Conservation (phyloP, 2,329 filamentous ascomycete species). For the Fusarium sp. region DNA sequence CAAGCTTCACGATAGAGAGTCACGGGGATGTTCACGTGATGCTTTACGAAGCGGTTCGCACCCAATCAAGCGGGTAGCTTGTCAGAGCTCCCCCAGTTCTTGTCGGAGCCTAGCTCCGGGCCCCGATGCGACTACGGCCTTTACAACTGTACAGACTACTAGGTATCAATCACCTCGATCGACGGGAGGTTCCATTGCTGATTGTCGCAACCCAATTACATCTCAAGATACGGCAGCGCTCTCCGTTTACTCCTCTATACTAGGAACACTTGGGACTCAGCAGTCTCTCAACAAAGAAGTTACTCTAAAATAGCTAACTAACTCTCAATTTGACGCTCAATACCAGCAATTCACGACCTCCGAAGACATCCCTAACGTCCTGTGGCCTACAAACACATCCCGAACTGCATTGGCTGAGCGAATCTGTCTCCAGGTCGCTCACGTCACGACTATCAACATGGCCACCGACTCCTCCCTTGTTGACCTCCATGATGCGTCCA, state of each 20-base stretch:
- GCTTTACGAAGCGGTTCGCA: accelerated
- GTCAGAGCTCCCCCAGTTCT: conserved; percentile 24
- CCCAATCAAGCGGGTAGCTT: conserved; percentile 33
- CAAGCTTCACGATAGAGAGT: conserved; percentile 8
- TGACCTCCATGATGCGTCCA: conserved; percentile 58
- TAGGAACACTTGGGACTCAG: neutral
- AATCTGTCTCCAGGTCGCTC: neutral
- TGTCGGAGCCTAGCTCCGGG: conserved; percentile 31
- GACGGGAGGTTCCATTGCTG: neutral
- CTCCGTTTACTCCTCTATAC: neutral
- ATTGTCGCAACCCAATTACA: neutral
- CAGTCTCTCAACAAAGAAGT: neutral
- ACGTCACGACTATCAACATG: conserved; percentile 32
- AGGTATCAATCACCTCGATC: conserved; percentile 14
- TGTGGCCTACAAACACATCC: neutral
- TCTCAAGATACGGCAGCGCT: neutral
- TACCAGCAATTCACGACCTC: neutral
- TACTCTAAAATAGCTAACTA: neutral
- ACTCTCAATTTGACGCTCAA: conserved; percentile 4
- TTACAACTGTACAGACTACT: conserved; percentile 8
- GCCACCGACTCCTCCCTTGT: conserved; percentile 59
- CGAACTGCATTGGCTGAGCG: neutral
- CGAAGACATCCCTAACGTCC: neutral
- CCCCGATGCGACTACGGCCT: conserved; percentile 29
- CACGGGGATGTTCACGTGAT: conserved; percentile 28